These are phyloP conservation scores for Suillus spraguei DNA, from an alignment of 768 basidiomycete genomes.

Conservation along the genomic window DNA sequence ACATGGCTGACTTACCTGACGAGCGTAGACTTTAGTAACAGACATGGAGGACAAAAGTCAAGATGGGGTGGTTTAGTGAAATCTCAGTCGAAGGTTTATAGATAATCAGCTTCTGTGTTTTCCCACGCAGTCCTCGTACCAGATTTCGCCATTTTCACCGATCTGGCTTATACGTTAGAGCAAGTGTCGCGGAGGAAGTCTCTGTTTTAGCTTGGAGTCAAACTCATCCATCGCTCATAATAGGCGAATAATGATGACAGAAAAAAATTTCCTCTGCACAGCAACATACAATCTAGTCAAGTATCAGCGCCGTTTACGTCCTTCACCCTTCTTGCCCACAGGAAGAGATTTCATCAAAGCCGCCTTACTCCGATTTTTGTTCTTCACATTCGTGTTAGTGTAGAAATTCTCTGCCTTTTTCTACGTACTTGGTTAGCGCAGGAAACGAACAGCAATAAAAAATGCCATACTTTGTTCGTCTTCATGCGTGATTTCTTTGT, in stretches of 20 bases:
- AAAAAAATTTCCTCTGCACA: constrained; percentile 8
- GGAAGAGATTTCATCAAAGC: constrained; percentile 59
- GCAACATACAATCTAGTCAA: constrained; percentile 10
- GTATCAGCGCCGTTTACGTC: constrained; percentile 38
- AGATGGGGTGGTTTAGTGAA: constrained; percentile 16
- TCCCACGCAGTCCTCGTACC: constrained; percentile 38
- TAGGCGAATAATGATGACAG: constrained; percentile 12
- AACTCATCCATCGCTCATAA: constrained; percentile 12
- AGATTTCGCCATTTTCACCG: constrained; percentile 7
- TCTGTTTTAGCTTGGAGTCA: constrained; percentile 13
- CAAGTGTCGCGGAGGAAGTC: constrained; percentile 9
- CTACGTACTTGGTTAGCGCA: constrained; percentile 40
- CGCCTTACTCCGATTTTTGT: constrained; percentile 73
- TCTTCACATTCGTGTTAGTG: constrained; percentile 82
- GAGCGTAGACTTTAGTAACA: constrained; percentile 88
- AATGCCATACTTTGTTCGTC: constrained; percentile 76
- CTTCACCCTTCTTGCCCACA: constrained; percentile 50
- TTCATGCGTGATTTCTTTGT: constrained; percentile 78
- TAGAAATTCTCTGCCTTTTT: constrained; percentile 92
- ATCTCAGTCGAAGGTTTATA: constrained; percentile 3
- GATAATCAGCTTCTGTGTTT: constrained; percentile 15
- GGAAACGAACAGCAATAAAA: not conserved
- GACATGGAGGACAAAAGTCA: constrained; percentile 66
- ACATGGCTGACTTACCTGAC: constrained; percentile 63
- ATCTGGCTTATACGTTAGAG: constrained; percentile 6